Evolutionary conservation across 2,329 filamentous ascomycete genomes (phyloP), one percentile per base, ranked within the genome.

Genomic region (Lecanosticta acicola): DNA sequence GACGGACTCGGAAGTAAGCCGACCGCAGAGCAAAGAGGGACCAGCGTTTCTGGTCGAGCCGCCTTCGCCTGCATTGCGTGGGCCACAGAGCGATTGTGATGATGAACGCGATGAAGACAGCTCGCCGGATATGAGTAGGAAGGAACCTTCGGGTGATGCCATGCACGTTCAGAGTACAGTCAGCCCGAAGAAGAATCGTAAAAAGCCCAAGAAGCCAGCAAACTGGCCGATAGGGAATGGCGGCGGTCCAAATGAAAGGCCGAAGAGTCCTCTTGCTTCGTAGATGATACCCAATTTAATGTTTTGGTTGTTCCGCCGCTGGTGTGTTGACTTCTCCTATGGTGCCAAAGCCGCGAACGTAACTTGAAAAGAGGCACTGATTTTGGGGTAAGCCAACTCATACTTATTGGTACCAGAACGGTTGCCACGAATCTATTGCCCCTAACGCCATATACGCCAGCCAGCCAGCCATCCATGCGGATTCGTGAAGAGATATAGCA

Each of bases 221-320:
- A 43, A 39, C 17, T 50, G 45, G 39, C 42, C 41, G 3, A 35
- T 45, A 32, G 39, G 32, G 11, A 35, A 19, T 19, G 44, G 24
- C 11, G 24, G 34, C 41, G 45, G 41, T 34, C 39, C 26, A 13
- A 41, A 48, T 10, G 41, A 39, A 5, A 45, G 45, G 36, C 20
- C 44, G 18, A 51, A 50, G 39, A 54, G 54, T 44, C 49, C 51
- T 9, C 41, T 52, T 35, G 54, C 49, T 13, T 42, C 43, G 38
- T 51, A 49, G 49, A 36, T 41, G 43, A 41, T 46, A 32, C 20
- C 34, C 34, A 16, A 19, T 19, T 8, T 37, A 17, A 37, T 37
- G 14, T 19, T 37, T 37, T 19, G 18, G 14, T 37, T 19, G 3
- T 37, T 17, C 17, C 10, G 24, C 24, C 24, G 24, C 24, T 29